Conservation (phyloP, 2,329 filamentous ascomycete genomes). For the Eurotiales sp. region DNA sequence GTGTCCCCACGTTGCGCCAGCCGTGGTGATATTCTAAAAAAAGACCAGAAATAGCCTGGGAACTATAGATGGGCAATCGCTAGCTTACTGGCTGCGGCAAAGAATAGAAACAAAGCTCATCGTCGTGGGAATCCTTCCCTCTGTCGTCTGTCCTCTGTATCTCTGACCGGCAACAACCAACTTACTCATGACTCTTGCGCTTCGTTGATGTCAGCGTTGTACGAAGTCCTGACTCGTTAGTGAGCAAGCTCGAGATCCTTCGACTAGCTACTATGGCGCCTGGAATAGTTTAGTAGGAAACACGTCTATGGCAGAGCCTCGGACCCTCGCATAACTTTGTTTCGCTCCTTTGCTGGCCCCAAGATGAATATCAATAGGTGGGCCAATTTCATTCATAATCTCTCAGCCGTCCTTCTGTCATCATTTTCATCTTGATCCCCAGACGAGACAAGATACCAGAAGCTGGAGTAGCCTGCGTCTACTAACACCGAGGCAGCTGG, state of each 20-base stretch:
- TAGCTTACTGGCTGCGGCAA: constrained; percentile 21
- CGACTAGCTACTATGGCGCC: constrained; percentile 19
- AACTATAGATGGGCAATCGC: background rate
- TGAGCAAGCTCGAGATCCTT: constrained; percentile 6
- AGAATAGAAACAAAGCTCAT: constrained; percentile 26
- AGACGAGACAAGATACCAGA: background rate
- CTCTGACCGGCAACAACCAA: background rate
- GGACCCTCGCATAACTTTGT: constrained; percentile 23
- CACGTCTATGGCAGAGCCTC: constrained; percentile 27
- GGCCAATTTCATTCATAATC: constrained; percentile 18
- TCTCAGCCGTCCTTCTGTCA: background rate
- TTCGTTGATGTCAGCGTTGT: background rate
- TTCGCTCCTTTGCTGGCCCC: constrained; percentile 20
- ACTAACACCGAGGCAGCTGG: constrained; percentile 12
- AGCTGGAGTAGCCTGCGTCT: background rate
- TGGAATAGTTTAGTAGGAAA: constrained; percentile 15
- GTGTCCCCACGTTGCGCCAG: constrained; percentile 6
- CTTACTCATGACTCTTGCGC: too few relatives aligned
- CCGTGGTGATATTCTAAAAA: constrained; percentile 8
- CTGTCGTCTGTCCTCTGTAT: constrained; percentile 18
- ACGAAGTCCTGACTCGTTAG: background rate
- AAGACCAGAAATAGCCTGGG: background rate
- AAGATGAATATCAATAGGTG: constrained; percentile 36
- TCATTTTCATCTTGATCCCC: background rate
- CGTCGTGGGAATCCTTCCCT: constrained; percentile 14